These are phyloP conservation scores for Dioscorea cayenensis DNA, from an alignment of 116 monocot genomes.

Conservation along the genomic window DNA sequence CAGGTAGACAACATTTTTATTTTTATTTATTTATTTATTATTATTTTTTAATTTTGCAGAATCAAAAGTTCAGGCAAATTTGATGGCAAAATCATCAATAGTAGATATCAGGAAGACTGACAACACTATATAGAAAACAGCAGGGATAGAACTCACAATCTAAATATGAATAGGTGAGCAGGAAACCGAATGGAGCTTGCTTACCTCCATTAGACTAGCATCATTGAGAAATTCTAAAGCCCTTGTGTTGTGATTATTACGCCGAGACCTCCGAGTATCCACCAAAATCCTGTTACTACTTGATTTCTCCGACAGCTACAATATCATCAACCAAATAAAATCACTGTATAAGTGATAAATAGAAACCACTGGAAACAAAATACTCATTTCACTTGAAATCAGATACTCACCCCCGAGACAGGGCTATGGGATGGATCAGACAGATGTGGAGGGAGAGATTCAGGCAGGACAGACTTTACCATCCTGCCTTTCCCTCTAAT, in stretches of 20 bases:
- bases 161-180: background rate
- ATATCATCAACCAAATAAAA: background rate
- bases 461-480: background rate
- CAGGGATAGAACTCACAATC: background rate
- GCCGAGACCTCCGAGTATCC: conserved; percentile 13
- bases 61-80: no score
- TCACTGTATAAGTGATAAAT: background rate
- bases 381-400: background rate
- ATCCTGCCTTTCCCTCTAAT: conserved; percentile 2
- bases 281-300: conserved; percentile 14
- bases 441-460: conserved; percentile 17
- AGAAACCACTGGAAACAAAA: background rate
- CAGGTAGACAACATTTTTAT: no score
- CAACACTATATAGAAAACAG: background rate
- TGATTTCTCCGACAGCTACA: conserved; percentile 24
- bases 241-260: conserved; percentile 12
- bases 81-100: no score
- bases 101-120: no score
- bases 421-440: conserved; percentile 41
- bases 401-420: conserved; percentile 28
- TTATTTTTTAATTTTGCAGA: no score
- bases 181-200: background rate
- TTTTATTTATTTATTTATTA: no score
- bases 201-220: conserved; percentile 49
- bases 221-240: conserved; percentile 17